Evolutionary conservation across 306 rosid species (phyloP).

Genomic region (Lathyrus tuberosus): DNA sequence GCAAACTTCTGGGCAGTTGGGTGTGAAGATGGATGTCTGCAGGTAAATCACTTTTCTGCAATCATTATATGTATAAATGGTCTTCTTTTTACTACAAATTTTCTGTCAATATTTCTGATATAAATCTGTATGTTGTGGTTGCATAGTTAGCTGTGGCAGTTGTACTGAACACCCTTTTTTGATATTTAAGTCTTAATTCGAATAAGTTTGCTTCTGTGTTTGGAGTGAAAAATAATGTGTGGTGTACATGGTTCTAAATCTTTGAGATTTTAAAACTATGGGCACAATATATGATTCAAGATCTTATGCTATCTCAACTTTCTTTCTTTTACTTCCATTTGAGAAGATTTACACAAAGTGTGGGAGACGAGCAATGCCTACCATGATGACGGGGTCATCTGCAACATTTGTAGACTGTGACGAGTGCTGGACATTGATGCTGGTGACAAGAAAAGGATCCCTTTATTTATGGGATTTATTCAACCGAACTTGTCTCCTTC

Average conservation of each 20-base stretch:
- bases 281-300: constrained; percentile 9
- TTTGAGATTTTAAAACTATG: not conserved
- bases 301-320: constrained; percentile 27
- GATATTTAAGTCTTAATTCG: not conserved
- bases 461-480: constrained; percentile 86
- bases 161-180: not conserved
- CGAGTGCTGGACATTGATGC: constrained; percentile 82
- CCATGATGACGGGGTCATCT: constrained; percentile 92
- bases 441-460: constrained; percentile 89
- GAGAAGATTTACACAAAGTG: constrained; percentile 85
- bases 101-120: constrained; percentile 18
- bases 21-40: constrained; percentile 96
- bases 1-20: constrained; percentile 96
- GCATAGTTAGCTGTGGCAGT: constrained; percentile 7
- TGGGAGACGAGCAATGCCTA: constrained; percentile 94
- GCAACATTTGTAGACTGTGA: constrained; percentile 93
- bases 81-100: constrained; percentile 9
- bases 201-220: not conserved
- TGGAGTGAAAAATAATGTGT: not conserved
- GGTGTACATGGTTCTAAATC: not conserved
- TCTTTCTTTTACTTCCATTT: constrained; percentile 34
- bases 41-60: constrained; percentile 51
- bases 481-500: constrained; percentile 72
- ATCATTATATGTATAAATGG: not conserved
- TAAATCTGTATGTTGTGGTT: not conserved